Percentiles rank a stretch among this genome's conserved stretches.
Evolutionary conservation across 2,329 filamentous ascomycete species (phyloP).

Genomic region (Talaromyces sp.): DNA sequence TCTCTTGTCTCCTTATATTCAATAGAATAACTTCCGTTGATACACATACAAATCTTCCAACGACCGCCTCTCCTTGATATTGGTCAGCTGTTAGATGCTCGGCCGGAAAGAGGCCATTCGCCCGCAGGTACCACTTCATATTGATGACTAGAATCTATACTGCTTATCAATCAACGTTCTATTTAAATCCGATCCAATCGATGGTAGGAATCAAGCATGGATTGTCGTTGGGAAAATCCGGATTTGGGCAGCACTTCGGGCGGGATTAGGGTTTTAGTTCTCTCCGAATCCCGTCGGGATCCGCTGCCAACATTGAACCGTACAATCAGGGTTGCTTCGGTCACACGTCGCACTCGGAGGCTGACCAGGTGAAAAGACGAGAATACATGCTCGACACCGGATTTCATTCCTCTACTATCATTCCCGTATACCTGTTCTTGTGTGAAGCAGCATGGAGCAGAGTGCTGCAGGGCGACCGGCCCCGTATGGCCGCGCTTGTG

Average conservation of each 20-base stretch:
- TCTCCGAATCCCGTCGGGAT: not conserved
- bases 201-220: not conserved
- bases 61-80: no score
- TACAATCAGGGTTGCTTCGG: no score
- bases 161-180: not conserved
- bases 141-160: not conserved
- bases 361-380: not conserved
- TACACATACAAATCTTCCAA: no score
- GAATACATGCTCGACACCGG: not conserved
- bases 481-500: slow-evolving; percentile 16
- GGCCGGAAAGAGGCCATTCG: not conserved
- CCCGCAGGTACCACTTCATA: not conserved
- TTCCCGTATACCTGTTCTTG: not conserved
- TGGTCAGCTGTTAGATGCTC: not conserved
- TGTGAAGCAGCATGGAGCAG: slow-evolving; percentile 1
- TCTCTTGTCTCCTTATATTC: no score
- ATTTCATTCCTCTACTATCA: not conserved
- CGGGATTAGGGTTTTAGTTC: not conserved
- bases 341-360: no score
- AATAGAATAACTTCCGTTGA: no score
- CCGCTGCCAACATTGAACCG: no score
- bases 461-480: slow-evolving; percentile 1
- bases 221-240: not conserved
- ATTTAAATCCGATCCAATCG: not conserved
- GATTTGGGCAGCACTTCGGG: not conserved